Percentiles rank a stretch among this genome's conserved stretches.
phyloP scores from a whole-genome alignment of 306 rosid genomes.

The Fragaria nilgerrensis region DNA sequence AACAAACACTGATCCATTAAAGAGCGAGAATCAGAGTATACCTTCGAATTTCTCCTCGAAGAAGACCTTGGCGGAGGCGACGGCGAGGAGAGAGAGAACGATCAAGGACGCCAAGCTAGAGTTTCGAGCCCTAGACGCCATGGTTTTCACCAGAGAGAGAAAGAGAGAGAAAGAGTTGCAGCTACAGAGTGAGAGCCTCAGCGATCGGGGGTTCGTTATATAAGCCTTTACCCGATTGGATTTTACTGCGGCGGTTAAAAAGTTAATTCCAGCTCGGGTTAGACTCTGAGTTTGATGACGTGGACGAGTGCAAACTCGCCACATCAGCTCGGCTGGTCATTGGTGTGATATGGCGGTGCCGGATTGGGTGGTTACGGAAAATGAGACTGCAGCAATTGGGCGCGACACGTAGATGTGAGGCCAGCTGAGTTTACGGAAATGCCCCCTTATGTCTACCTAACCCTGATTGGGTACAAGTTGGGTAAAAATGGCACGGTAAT shows the following conservation, averaged over 20 bases:
- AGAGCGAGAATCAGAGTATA: constrained; percentile 24
- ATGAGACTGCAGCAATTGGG: background rate
- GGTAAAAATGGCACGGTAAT: background rate
- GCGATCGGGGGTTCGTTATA: constrained; percentile 24
- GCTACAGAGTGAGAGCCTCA: constrained; percentile 13
- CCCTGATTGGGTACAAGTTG: background rate
- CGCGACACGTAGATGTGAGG: constrained; percentile 28
- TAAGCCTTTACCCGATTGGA: constrained; percentile 8
- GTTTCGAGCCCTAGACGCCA: constrained; percentile 75
- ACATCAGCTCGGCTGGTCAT: constrained; percentile 29
- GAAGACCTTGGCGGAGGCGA: constrained; percentile 80
- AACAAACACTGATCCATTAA: constrained; percentile 26
- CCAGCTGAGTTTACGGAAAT: constrained; percentile 15
- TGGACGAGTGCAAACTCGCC: background rate
- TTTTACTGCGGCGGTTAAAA: constrained; percentile 22
- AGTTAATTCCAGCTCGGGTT: constrained; percentile 19
- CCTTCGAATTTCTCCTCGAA: constrained; percentile 96
- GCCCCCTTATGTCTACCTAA: background rate
- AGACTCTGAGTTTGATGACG: constrained; percentile 24
- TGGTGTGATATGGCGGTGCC: constrained; percentile 27
- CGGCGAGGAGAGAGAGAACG: constrained; percentile 52
- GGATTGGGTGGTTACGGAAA: constrained; percentile 25
- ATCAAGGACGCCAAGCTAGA: constrained; percentile 57
- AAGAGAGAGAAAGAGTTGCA: constrained; percentile 12
- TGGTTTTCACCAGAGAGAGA: constrained; percentile 30